Evolutionary conservation across 495 filamentous ascomycete species (phyloP).

Genomic region (Penicillium bovifimosum): DNA sequence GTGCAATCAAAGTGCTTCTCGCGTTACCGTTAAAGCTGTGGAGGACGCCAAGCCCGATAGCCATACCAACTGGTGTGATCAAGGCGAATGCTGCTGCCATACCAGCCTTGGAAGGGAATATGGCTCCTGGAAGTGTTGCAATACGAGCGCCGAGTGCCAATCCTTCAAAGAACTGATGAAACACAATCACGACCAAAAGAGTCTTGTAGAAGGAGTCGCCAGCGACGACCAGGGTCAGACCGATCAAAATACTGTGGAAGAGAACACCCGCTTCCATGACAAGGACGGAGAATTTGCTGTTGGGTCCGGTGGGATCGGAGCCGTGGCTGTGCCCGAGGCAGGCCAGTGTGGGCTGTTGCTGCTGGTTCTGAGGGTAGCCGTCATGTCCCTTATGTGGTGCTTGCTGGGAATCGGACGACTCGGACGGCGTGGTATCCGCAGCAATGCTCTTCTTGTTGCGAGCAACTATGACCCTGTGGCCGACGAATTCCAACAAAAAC

Average conservation of each 20-base stretch:
- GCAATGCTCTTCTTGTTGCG: conserved; percentile 1
- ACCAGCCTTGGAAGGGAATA: conserved; percentile 32
- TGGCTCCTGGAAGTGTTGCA: conserved; percentile 55
- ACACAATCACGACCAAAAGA: conserved; percentile 66
- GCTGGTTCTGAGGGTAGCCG: background rate
- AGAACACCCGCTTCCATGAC: conserved; percentile 68
- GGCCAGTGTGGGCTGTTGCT: conserved; percentile 13
- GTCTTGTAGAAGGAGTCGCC: conserved; percentile 55
- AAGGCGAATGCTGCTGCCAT: conserved; percentile 36
- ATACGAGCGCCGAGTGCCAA: conserved; percentile 70
- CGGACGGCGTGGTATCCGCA: background rate
- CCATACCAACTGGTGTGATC: conserved; percentile 43
- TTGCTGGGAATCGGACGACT: background rate
- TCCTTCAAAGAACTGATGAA: conserved; percentile 66
- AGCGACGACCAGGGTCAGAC: conserved; percentile 33
- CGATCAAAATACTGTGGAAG: conserved; percentile 58
- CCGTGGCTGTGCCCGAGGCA: conserved; percentile 31
- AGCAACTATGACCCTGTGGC: conserved; percentile 44
- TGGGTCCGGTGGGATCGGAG: conserved; percentile 24
- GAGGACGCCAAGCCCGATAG: conserved; percentile 40
- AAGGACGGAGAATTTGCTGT: conserved; percentile 51
- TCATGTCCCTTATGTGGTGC: conserved; percentile 2
- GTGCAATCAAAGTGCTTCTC: conserved; percentile 33
- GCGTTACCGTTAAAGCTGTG: conserved; percentile 37
- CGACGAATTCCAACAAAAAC: conserved; percentile 55